Evolutionary conservation across 2,329 filamentous ascomycete species (phyloP), one percentile per base, ranked within the genome.

Genomic region (Blastomyces emzantsi): DNA sequence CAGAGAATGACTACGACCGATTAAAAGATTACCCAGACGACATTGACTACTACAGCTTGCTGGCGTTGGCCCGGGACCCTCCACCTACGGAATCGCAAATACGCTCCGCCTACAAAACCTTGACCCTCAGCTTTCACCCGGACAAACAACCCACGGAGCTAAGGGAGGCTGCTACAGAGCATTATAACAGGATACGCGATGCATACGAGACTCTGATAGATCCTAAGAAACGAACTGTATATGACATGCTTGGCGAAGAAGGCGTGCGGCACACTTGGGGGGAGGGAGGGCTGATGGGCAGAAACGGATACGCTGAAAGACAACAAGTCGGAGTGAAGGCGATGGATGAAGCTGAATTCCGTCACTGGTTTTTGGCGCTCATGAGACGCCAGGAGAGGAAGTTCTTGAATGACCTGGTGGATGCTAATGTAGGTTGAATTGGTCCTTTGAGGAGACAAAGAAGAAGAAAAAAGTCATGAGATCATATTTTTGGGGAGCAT

Each of bases 41-140:
- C 22, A 30, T 69, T 30, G 77, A 79, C 65, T 78, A 78, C 66
- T 79, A 79, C 63, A 70, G 73, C 60, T 66, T 78, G n/a, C 70
- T 79, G 7, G 74, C 73, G 7, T 72, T 79, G 17, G 66, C 75
- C 13, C 72, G 72, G 61, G 66, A 72, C 4, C 77, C 76, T n/a
- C 70, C 76, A 1, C 77, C 77, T 1, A 75, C 73, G 41, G 74
- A 77, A 8, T 66, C 75, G 33, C 72, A 78, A 54, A 76, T 79
- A 60, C 76, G 77, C 33, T 74, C 76, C 51, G 77, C 77, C n/a
- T 79, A 78, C 67, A 75, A 74, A 60, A 75, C 69, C 39, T 67
- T 79, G 62, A 76, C 75, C 9, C 72, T 78, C 30, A 77, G 74
- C 66, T 79, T 79, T 63, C 77, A 79, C 60, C 77, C 77, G 22